A percentile compares a stretch with the other conserved stretches of the same genome.
Conservation (phyloP, 2,329 filamentous ascomycete species). For the Curvularia hawaiiensis region DNA sequence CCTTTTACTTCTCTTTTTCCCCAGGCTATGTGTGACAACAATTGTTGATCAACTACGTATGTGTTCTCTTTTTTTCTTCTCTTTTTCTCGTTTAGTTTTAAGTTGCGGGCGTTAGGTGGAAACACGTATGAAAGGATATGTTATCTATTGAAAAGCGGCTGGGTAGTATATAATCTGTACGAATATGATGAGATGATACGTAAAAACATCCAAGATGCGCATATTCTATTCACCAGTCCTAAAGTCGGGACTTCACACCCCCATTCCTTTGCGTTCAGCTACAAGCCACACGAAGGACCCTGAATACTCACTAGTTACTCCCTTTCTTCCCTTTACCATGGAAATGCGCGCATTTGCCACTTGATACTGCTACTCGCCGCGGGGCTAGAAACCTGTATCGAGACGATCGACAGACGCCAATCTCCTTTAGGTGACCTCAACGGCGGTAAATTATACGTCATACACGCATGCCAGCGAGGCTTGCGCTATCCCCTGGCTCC, state of each 20-base stretch:
- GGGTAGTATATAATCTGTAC: constrained; percentile 7
- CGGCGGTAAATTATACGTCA: constrained; percentile 38
- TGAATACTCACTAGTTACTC: neutral
- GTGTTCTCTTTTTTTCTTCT: neutral
- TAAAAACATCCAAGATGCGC: too few relatives aligned
- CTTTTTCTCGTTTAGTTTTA: neutral
- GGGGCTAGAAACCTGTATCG: constrained; percentile 8
- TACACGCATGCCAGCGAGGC: constrained; percentile 15
- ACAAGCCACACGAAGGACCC: neutral
- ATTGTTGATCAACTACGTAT: neutral
- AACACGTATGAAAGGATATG: constrained; percentile 2
- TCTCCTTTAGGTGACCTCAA: constrained; percentile 2
- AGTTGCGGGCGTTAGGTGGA: neutral
- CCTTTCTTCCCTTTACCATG: neutral
- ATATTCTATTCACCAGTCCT: too few relatives aligned
- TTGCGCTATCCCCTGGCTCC: constrained; percentile 1
- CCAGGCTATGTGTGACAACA: neutral
- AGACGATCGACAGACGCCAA: constrained; percentile 12
- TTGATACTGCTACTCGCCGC: neutral
- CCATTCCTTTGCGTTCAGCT: neutral
- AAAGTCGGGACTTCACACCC: neutral
- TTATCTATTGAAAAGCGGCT: neutral
- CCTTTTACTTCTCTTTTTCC: neutral
- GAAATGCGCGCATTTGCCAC: neutral
- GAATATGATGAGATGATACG: constrained; percentile 2